These are phyloP conservation scores for Lactarius vividus DNA, from an alignment of 768 basidiomycete genomes.

Conservation along the genomic window DNA sequence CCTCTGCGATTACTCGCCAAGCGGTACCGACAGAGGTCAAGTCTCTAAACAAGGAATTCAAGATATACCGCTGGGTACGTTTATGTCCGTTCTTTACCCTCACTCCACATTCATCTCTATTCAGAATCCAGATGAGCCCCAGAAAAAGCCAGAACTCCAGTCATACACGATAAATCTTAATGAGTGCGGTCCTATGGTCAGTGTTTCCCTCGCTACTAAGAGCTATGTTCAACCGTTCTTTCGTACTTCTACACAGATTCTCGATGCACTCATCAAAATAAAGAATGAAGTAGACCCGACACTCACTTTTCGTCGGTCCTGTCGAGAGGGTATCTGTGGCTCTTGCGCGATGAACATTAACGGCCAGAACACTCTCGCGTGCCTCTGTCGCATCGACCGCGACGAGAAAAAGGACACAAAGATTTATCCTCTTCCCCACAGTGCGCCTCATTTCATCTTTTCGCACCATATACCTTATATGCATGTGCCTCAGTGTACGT, in stretches of 20 bases:
- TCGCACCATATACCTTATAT: neutral
- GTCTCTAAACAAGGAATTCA: slow-evolving; percentile 86
- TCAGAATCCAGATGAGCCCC: slow-evolving; percentile 92
- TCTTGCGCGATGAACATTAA: slow-evolving; percentile 99
- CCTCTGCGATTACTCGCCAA: slow-evolving; percentile 33
- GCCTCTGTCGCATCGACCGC: slow-evolving; percentile 92
- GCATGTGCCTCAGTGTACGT: slow-evolving; percentile 72
- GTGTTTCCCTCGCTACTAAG: slow-evolving; percentile 27
- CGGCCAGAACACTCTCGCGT: slow-evolving; percentile 96
- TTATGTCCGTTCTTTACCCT: neutral
- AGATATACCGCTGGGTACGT: slow-evolving; percentile 97
- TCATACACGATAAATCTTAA: slow-evolving; percentile 90
- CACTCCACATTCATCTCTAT: slow-evolving; percentile 13
- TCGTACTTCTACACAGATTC: slow-evolving; percentile 45
- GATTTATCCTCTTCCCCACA: slow-evolving; percentile 97
- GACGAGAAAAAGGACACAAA: slow-evolving; percentile 68
- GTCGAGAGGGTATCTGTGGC: slow-evolving; percentile 95
- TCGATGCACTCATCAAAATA: slow-evolving; percentile 96
- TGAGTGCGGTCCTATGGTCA: slow-evolving; percentile 92
- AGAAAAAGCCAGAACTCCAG: slow-evolving; percentile 87
- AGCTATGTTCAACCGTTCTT: neutral
- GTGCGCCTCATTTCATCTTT: slow-evolving; percentile 46
- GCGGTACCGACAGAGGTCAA: slow-evolving; percentile 63
- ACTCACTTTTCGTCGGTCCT: slow-evolving; percentile 91
- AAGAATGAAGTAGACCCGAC: slow-evolving; percentile 99